Evolutionary conservation across 495 filamentous ascomycete species (phyloP).

Genomic region (Penicillium antarcticum): DNA sequence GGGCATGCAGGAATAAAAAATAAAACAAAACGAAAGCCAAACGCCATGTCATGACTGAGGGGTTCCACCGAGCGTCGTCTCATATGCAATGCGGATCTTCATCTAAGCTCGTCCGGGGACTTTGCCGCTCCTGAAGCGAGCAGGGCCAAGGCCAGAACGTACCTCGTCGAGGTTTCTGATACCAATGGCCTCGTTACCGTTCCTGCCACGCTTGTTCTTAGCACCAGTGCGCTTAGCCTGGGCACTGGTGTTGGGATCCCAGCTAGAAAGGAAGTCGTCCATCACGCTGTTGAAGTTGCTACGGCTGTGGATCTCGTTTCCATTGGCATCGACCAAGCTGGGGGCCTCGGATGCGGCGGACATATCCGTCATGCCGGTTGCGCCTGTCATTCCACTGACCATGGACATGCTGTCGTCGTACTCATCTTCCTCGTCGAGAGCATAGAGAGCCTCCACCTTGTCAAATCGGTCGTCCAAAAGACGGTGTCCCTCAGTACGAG

Average conservation of each 20-base stretch:
- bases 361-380: constrained; percentile 40
- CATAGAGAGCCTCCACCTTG: constrained; percentile 79
- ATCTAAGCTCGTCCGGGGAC: constrained; percentile 30
- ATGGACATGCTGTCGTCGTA: constrained; percentile 52
- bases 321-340: constrained; percentile 37
- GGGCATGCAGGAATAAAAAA: constrained; percentile 16
- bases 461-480: constrained; percentile 90
- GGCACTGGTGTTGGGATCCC: constrained; percentile 60
- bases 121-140: constrained; percentile 35
- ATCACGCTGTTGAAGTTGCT: constrained; percentile 83
- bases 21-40: constrained; percentile 14
- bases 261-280: constrained; percentile 83
- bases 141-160: constrained; percentile 73
- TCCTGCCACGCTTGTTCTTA: constrained; percentile 66
- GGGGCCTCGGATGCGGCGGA: constrained; percentile 47
- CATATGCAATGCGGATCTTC: constrained; percentile 15
- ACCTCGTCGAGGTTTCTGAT: constrained; percentile 90
- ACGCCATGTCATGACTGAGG: constrained; percentile 26
- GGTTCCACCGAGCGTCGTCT: constrained; percentile 26
- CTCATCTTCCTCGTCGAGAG: constrained; percentile 68
- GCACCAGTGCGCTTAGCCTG: constrained; percentile 61
- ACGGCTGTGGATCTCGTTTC: constrained; percentile 49
- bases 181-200: constrained; percentile 75
- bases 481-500: constrained; percentile 83
- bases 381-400: constrained; percentile 50